These are phyloP conservation scores for Lycium ferocissimum DNA, from an alignment of 257 asterid species.

Conservation along the genomic window DNA sequence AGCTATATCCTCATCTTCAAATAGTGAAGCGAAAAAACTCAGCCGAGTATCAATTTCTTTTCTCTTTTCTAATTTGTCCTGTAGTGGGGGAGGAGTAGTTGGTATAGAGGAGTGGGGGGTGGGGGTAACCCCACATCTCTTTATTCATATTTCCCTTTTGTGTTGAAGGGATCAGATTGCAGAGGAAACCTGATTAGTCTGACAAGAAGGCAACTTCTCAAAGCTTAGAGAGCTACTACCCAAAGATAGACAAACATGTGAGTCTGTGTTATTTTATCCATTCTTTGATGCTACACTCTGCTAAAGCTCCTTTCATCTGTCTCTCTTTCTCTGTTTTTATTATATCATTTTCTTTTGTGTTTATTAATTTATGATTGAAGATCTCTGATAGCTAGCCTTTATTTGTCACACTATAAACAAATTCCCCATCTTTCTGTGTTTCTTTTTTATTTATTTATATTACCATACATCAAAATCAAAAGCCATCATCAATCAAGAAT, in stretches of 20 bases:
- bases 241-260: slow-evolving; percentile 44
- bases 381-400: not conserved
- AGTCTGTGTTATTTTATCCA: slow-evolving; percentile 38
- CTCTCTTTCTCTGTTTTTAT: slow-evolving; percentile 30
- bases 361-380: slow-evolving; percentile 2
- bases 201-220: slow-evolving; percentile 58
- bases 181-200: slow-evolving; percentile 48
- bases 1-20: not conserved
- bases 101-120: not conserved
- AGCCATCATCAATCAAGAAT: slow-evolving; percentile 20
- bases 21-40: not conserved
- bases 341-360: not conserved
- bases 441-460: not conserved
- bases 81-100: not conserved
- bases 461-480: not conserved
- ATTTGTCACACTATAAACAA: slow-evolving; percentile 15
- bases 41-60: not conserved
- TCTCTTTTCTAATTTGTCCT: slow-evolving; percentile 5
- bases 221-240: slow-evolving; percentile 34
- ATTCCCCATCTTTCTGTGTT: not conserved
- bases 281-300: slow-evolving; percentile 40
- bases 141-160: slow-evolving; percentile 31
- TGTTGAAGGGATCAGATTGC: slow-evolving; percentile 34
- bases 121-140: slow-evolving; percentile 44
- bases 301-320: slow-evolving; percentile 27